A percentile compares a stretch with the other conserved stretches of the same genome.
These are phyloP conservation scores for Aspergillus clavatus DNA, from an alignment of 2,329 filamentous ascomycete species.

Conservation along the genomic window DNA sequence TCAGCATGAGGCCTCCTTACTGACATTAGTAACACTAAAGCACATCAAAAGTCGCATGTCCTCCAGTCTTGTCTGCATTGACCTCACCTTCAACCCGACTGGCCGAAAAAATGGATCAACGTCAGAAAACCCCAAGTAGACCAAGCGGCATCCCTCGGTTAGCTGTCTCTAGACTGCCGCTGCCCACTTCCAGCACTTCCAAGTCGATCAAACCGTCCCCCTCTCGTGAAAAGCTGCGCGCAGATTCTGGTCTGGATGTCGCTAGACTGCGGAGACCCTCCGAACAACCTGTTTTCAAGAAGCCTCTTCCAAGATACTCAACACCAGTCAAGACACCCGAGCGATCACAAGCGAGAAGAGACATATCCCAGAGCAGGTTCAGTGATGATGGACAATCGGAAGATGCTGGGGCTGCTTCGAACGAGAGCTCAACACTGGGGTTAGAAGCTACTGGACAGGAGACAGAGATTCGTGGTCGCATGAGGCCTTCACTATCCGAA, in stretches of 20 bases:
- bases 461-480: constrained; percentile 21
- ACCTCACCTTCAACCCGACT: neutral
- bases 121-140: constrained; percentile 24
- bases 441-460: constrained; percentile 17
- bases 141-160: constrained; percentile 47
- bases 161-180: constrained; percentile 47
- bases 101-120: constrained; percentile 32
- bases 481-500: constrained; percentile 57
- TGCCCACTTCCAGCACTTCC: constrained; percentile 40
- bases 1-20: neutral
- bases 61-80: neutral
- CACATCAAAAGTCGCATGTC: neutral
- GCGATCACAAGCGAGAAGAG: constrained; percentile 15
- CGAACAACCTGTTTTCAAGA: constrained; percentile 35
- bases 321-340: constrained; percentile 21
- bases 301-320: constrained; percentile 25
- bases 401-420: constrained; percentile 5
- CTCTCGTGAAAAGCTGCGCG: constrained; percentile 45
- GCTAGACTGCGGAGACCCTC: constrained; percentile 37
- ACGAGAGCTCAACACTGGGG: constrained; percentile 10
- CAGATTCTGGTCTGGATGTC: constrained; percentile 36
- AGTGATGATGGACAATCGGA: constrained; percentile 17
- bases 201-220: constrained; percentile 44
- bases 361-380: constrained; percentile 17
- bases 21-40: neutral